Evolutionary conservation across 352 stramenopile species (phyloP), one percentile per base, ranked within the genome.

Genomic region (Phytophthora aleatoria): DNA sequence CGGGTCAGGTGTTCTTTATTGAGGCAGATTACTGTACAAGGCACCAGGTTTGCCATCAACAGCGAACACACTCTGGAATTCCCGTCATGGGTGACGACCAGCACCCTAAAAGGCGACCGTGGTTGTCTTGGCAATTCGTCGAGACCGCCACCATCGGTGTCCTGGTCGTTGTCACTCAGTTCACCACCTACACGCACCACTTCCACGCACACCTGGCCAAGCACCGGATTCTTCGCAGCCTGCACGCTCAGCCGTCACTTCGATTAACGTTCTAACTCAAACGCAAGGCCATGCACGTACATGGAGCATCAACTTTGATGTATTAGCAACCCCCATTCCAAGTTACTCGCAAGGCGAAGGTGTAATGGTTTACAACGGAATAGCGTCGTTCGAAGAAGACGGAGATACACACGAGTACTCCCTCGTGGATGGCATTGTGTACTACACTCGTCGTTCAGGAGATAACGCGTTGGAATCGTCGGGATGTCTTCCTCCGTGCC

Each of bases 241-340:
- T 81, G 0, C 61, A 76, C 15, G 24, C 48, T 20, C 48, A 57
- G 38, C 54, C 62, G 0, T 48, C 67, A 13, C 63, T 78, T 3
- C 67, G 61, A 50, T 47, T 79, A 15, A 56, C 47, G 2, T 72
- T 83, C 57, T 30, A 64, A 13, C 59, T 74, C 63, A 80, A 79
- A 38, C 71, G 72, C 1, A 72, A 71, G 33, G 58, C 68, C 11
- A 81, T 79, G 63, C 61, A 67, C 30, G 50, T 80, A 33, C 69
- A 80, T 35, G 71, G 71, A 10, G 58, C 74, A 12, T 64, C 61
- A 33, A 44, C 42, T 73, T 80, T 44, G 58, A 72, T 2, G 62
- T 77, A 7, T 2, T 69, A 2, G 59, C 60, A 2, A 66, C 45
- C 5, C 60, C 53, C 5, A 70, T 53, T 52, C 64, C 31, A 42